Evolutionary conservation across 2,329 filamentous ascomycete species (phyloP), one percentile per base, ranked within the genome.

Genomic region (Stemphylium lycopersici): DNA sequence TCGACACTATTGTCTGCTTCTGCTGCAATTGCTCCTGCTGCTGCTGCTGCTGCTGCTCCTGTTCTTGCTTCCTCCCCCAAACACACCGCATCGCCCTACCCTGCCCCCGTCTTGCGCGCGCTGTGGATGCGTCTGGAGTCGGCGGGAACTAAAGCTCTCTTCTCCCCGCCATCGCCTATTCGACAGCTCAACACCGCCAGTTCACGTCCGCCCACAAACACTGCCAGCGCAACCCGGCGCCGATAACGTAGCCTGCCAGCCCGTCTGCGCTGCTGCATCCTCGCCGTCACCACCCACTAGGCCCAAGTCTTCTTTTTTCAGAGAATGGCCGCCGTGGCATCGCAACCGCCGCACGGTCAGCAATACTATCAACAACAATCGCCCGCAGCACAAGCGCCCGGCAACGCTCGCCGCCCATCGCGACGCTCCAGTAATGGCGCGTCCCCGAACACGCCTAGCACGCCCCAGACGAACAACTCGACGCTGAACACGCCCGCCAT

Each of bases 351-450:
- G 40, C 68, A 71, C 59, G 61, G 61, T 53, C 70, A 70, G 64
- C 70, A 72, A 63, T 68, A 72, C 55, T 69, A 71, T 53, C 60
- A 61, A 52, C 64, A 69, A 41, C 70, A 68, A 48, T 56, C 68
- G 42, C 59, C 67, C 37, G 63, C 52, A 52, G 65, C 66, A 53
- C 58, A 68, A 58, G 72, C 76, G 31, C 70, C 76, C 22, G 63
- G 67, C 36, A 74, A 73, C 26, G 69, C 76, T 49, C 67, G 74
- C 47, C 73, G 72, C 52, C 67, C 70, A 52, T 71, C 74, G 60
- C 70, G 68, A 55, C 55, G 62, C 16, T 62, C 67, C 59, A 75
- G 70, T 54, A 76, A 79, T 75, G 77, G 75, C 66, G 72, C 72
- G 56, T 68, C 71, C 15, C 72, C 76, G 46, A 75, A 70, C 67